phyloP scores from a whole-genome alignment of 1,284 basidiomycete species.

The Stereum hirsutum region DNA sequence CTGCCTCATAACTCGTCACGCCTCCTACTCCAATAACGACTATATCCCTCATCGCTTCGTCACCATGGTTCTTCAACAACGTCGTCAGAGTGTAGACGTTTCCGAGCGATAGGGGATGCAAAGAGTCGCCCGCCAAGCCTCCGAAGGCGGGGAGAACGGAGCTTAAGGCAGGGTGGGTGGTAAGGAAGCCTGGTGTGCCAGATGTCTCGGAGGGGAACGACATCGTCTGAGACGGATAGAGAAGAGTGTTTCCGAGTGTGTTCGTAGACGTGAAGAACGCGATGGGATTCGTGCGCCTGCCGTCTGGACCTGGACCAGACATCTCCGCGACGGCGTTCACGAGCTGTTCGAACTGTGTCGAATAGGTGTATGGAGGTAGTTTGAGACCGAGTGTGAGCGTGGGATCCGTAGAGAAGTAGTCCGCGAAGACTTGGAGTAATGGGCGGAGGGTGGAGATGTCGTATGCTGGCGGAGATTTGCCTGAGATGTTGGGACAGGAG shows the following conservation, averaged over 20 bases:
- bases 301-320: conserved; percentile 10
- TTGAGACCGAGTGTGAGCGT: conserved; percentile 59
- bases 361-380: conserved; percentile 68
- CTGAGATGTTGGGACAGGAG: conserved; percentile 70
- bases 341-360: conserved; percentile 50
- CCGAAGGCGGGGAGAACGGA: conserved; percentile 57
- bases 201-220: conserved; percentile 32
- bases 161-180: conserved; percentile 25
- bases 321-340: conserved; percentile 31
- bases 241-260: conserved; percentile 17
- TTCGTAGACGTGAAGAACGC: conserved; percentile 33
- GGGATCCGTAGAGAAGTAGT: conserved; percentile 22
- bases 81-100: conserved; percentile 56
- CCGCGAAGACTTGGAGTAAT: conserved; percentile 44
- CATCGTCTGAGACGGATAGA: conserved; percentile 10
- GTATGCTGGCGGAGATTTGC: conserved; percentile 59
- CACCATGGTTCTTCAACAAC: conserved; percentile 34
- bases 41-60: conserved; percentile 36
- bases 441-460: conserved; percentile 32
- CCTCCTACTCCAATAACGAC: conserved; percentile 71
- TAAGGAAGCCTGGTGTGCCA: conserved; percentile 3
- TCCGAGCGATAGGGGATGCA: conserved; percentile 68
- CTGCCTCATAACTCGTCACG: conserved; percentile 51
- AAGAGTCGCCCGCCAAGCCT: conserved; percentile 66
- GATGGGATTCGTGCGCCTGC: conserved; percentile 27